phyloP scores from a whole-genome alignment of 805 yeast species.

The Torulaspora quercuum region DNA sequence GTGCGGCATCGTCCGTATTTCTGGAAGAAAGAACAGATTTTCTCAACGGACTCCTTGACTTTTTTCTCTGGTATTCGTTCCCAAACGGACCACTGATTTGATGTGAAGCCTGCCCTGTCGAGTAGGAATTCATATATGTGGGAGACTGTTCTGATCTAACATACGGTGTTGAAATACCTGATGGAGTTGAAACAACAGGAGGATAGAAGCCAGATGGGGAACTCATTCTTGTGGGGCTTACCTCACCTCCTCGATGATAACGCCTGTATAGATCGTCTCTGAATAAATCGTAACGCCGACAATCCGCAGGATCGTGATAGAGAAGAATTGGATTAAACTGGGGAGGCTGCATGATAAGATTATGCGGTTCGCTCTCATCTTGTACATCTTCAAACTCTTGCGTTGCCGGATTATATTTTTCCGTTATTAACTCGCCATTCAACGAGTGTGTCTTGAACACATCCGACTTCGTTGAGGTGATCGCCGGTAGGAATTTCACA shows the following conservation, averaged over 20 bases:
- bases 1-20: background rate
- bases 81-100: slow-evolving; percentile 3
- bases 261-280: slow-evolving; percentile 1
- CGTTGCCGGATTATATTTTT: slow-evolving; percentile 34
- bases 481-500: slow-evolving; percentile 35
- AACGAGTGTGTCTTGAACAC: slow-evolving; percentile 52
- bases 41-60: slow-evolving; percentile 15
- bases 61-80: slow-evolving; percentile 6
- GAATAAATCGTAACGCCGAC: slow-evolving; percentile 2
- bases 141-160: slow-evolving; percentile 7
- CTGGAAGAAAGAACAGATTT: slow-evolving; percentile 5
- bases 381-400: slow-evolving; percentile 27
- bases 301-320: slow-evolving; percentile 9
- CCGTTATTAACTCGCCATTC: slow-evolving; percentile 33
- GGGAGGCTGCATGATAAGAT: slow-evolving; percentile 9
- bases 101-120: slow-evolving; percentile 3
- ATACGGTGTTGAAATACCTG: slow-evolving; percentile 12
- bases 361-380: slow-evolving; percentile 8
- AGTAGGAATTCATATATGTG: slow-evolving; percentile 4
- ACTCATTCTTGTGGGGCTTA: slow-evolving; percentile 8
- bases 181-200: slow-evolving; percentile 10
- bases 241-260: slow-evolving; percentile 5
- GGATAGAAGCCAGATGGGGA: slow-evolving; percentile 13
- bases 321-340: slow-evolving; percentile 6
- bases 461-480: slow-evolving; percentile 32